A percentile compares a stretch with the other conserved stretches of the same genome.
These are phyloP conservation scores for Rhynchosporium agropyri DNA, from an alignment of 2,329 filamentous ascomycete genomes.

Conservation along the genomic window DNA sequence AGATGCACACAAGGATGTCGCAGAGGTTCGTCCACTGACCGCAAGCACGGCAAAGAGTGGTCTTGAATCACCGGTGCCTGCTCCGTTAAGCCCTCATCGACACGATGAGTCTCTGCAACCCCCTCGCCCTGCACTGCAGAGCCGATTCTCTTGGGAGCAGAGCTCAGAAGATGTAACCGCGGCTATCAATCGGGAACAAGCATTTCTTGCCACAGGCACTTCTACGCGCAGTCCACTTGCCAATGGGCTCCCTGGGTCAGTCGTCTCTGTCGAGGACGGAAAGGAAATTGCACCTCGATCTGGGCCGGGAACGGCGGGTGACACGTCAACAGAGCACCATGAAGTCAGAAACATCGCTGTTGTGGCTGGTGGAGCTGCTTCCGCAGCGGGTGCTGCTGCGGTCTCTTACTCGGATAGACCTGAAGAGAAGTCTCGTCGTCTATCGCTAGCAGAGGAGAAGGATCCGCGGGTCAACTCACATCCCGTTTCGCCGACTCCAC, in stretches of 20 bases:
- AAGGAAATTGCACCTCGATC: background rate
- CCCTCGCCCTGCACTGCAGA: constrained; percentile 26
- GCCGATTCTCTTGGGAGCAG: constrained; percentile 40
- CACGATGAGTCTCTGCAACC: constrained; percentile 23
- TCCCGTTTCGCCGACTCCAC: constrained; percentile 44
- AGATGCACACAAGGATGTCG: constrained; percentile 17
- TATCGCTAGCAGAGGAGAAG: constrained; percentile 52
- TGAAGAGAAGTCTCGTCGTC: constrained; percentile 30
- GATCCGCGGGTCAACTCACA: constrained; percentile 44
- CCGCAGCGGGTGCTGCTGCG: constrained; percentile 20
- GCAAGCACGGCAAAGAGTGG: constrained; percentile 29
- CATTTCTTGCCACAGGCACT: constrained; percentile 5
- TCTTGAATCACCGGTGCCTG: constrained; percentile 31
- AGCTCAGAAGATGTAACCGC: constrained; percentile 29
- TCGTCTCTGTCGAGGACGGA: constrained; percentile 4
- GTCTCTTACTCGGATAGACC: constrained; percentile 19
- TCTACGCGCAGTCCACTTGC: background rate
- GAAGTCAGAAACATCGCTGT: constrained; percentile 27
- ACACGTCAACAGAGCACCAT: constrained; percentile 21
- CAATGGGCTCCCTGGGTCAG: constrained; percentile 14
- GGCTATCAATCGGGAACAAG: constrained; percentile 3
- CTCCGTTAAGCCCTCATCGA: constrained; percentile 35
- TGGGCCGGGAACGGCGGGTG: background rate
- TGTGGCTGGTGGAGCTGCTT: constrained; percentile 25
- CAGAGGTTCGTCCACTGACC: background rate